Conservation (phyloP, 129 eudicot species). For the Lonicera japonica region DNA sequence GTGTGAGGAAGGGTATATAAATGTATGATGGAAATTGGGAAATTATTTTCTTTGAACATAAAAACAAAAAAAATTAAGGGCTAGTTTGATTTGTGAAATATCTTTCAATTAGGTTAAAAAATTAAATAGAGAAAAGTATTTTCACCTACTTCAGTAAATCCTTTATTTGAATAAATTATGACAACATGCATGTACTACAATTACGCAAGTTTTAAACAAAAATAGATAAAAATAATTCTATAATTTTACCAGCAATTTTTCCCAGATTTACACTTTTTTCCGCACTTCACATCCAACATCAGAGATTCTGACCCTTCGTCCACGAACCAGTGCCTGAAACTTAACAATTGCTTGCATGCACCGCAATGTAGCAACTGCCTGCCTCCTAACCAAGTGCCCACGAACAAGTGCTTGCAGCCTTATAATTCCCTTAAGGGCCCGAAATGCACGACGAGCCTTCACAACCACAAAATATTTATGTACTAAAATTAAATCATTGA, state of each 20-base stretch:
- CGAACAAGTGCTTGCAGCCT: constrained; percentile 88
- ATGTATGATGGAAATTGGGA: neutral
- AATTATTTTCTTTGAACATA: neutral
- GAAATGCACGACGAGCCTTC: constrained; percentile 89
- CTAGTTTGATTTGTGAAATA: too few relatives aligned
- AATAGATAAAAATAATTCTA: too few relatives aligned
- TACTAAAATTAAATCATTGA: neutral
- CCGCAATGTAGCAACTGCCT: constrained; percentile 74
- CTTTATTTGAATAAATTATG: too few relatives aligned
- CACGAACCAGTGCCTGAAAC: constrained; percentile 83
- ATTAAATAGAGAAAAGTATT: too few relatives aligned
- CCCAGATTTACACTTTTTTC: constrained; percentile 14
- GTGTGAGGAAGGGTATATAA: neutral
- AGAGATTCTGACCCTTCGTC: constrained; percentile 51
- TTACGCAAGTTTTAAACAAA: too few relatives aligned
- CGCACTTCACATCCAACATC: constrained; percentile 26
- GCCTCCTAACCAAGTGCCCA: constrained; percentile 86
- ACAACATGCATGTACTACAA: too few relatives aligned
- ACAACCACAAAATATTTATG: constrained; percentile 3
- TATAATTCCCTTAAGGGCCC: constrained; percentile 92
- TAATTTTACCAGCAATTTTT: too few relatives aligned
- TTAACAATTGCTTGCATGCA: constrained; percentile 75
- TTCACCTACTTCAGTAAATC: too few relatives aligned
- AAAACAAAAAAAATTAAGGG: neutral
- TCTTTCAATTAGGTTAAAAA: too few relatives aligned